Conservation (phyloP, 2,329 filamentous ascomycete species). For the Monascus ruber region DNA sequence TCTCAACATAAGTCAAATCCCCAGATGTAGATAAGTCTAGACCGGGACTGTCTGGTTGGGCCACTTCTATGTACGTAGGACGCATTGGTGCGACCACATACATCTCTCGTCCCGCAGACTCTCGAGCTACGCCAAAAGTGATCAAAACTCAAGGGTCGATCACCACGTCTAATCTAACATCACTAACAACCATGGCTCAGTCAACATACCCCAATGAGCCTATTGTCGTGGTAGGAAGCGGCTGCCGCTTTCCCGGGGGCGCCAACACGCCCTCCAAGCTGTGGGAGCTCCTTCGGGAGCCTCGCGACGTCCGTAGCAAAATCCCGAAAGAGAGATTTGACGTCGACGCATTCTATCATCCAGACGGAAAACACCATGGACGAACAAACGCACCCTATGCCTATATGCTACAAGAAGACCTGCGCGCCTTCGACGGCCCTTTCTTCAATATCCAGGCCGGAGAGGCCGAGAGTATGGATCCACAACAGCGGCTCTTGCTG, state of each 20-base stretch:
- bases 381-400: constrained; percentile 2
- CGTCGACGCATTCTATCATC: constrained; percentile 12
- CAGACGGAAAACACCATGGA: constrained; percentile 3
- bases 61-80: too few species aligned
- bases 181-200: too few species aligned
- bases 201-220: constrained; percentile 3
- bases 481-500: constrained; percentile 22
- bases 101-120: too few species aligned
- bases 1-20: too few species aligned
- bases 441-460: constrained; percentile 21
- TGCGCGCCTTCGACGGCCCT: constrained; percentile 15
- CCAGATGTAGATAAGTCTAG: too few species aligned
- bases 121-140: too few species aligned
- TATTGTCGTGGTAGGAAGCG: constrained; percentile 16
- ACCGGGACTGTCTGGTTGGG: too few species aligned
- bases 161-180: too few species aligned
- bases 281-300: constrained; percentile 11
- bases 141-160: too few species aligned
- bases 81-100: too few species aligned
- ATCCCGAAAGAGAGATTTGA: constrained; percentile 15
- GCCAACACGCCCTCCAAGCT: constrained; percentile 8
- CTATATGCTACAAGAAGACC: constrained; percentile 20
- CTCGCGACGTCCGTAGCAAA: constrained; percentile 3
- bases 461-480: constrained; percentile 19
- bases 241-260: constrained; percentile 14